phyloP scores from a whole-genome alignment of 2,329 filamentous ascomycete genomes.

The Erysiphe neolycopersici region DNA sequence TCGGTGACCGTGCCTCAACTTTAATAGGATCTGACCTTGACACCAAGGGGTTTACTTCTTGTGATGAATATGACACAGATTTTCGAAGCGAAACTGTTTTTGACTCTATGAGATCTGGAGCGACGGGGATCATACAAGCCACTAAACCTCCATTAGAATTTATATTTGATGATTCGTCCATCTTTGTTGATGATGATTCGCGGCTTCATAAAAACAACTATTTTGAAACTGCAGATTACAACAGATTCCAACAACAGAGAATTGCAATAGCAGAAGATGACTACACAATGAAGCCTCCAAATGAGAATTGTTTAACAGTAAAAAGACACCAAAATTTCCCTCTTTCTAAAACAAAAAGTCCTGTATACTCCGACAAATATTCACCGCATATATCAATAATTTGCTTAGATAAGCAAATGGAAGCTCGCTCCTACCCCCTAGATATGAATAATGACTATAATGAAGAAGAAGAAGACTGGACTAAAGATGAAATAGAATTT shows the following conservation, averaged over 20 bases:
- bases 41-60: slow-evolving; percentile 32
- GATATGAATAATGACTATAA: slow-evolving; percentile 15
- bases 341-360: neutral
- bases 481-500: slow-evolving; percentile 17
- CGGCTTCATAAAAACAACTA: neutral
- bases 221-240: neutral
- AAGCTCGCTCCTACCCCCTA: neutral
- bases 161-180: slow-evolving; percentile 58
- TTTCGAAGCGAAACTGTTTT: slow-evolving; percentile 52
- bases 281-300: neutral
- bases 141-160: slow-evolving; percentile 49
- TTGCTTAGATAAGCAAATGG: neutral
- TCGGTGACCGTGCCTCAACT: slow-evolving; percentile 24
- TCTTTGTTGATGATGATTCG: slow-evolving; percentile 20
- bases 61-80: slow-evolving; percentile 54
- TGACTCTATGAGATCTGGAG: slow-evolving; percentile 48
- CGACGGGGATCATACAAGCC: slow-evolving; percentile 36
- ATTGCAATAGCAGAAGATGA: slow-evolving; percentile 36
- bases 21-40: slow-evolving; percentile 46
- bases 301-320: neutral
- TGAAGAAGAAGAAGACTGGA: slow-evolving; percentile 38
- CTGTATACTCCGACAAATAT: neutral
- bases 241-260: slow-evolving; percentile 10
- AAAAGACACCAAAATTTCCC: neutral
- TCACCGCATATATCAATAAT: neutral